Evolutionary conservation across 2,329 filamentous ascomycete genomes (phyloP), one percentile per base, ranked within the genome.

Genomic region (Fusarium oxysporum): DNA sequence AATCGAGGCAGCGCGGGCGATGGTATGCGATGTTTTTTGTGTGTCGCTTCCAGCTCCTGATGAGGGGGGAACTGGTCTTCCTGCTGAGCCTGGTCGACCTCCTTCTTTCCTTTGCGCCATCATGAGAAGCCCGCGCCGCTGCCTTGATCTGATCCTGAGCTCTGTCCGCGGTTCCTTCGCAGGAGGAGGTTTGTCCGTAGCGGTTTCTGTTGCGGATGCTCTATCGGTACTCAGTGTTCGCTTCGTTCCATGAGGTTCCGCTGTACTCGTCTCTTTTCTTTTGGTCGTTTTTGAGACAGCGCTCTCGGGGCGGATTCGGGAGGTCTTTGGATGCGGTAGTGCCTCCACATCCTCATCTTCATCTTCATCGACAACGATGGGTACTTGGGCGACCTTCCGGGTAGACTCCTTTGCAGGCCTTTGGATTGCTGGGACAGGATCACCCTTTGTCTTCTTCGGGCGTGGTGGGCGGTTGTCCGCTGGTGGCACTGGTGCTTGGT

Each of bases 121-220:
- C 78, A 88, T 81, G 47, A 88, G 73, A 12, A 89, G 74, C 4
- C 87, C 86, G 58, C 86, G 82, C 65, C 84, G 85, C 65, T 84
- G 83, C 63, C 83, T 82, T 23, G 85, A 80, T 66, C 82, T 85
- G 57, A 88, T 85, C 12, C 83, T 83, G 40, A 88, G 78, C 68
- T 86, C 84, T 23, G 85, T 85, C 53, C 82, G 83, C 13, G 79
- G 82, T 62, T 82, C 75, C 35, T 75, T 61, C 37, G 35, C 30
- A n/a, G 41, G 44, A 43, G 61, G 41, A 23, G 48, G 47, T 32
- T 51, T 58, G 5, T 54, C 41, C 17, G 19, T 38, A 16, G 59
- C 60, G 19, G 33, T 16, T 41, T 53, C 53, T 32, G 45, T 32
- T 19, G 30, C 25, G 7, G 28, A 35, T 32, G 44, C 43, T 40